Conservation (phyloP, 139 green algal species). For the Coccomyxa sp. region DNA sequence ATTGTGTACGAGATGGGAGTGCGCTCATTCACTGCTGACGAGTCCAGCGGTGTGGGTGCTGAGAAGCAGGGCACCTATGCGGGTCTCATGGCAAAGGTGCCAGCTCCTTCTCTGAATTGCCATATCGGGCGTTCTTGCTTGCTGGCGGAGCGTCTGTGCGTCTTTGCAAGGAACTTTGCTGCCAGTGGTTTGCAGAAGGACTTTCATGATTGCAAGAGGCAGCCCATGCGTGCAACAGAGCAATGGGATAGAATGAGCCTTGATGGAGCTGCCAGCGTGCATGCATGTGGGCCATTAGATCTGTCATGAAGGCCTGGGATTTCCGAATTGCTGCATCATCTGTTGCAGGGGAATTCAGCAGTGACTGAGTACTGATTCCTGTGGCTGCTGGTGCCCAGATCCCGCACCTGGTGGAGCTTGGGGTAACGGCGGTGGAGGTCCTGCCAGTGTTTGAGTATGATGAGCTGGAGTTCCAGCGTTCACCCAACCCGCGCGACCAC, state of each 20-base stretch:
- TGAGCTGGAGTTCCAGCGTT: constrained; percentile 86
- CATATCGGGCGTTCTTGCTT: background rate
- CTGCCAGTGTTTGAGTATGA: constrained; percentile 94
- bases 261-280: too few relatives aligned
- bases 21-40: constrained; percentile 74
- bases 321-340: too few relatives aligned
- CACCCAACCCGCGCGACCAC: constrained; percentile 72
- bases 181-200: background rate
- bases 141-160: background rate
- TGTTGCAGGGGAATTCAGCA: too few relatives aligned
- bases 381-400: constrained; percentile 44
- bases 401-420: constrained; percentile 66
- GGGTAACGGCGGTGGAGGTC: constrained; percentile 88
- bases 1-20: constrained; percentile 84
- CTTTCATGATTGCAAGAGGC: background rate
- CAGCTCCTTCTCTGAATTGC: background rate
- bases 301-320: too few relatives aligned
- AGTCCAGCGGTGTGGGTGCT: constrained; percentile 43
- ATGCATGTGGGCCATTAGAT: too few relatives aligned
- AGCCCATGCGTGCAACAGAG: too few relatives aligned
- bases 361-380: too few relatives aligned
- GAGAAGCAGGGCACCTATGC: constrained; percentile 65
- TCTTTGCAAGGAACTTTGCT: too few relatives aligned
- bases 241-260: too few relatives aligned
- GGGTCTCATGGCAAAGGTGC: constrained; percentile 74